Evolutionary conservation across 441 rosid genomes (phyloP), one percentile per base, ranked within the genome.

Genomic region (Corymbia citriodora): DNA sequence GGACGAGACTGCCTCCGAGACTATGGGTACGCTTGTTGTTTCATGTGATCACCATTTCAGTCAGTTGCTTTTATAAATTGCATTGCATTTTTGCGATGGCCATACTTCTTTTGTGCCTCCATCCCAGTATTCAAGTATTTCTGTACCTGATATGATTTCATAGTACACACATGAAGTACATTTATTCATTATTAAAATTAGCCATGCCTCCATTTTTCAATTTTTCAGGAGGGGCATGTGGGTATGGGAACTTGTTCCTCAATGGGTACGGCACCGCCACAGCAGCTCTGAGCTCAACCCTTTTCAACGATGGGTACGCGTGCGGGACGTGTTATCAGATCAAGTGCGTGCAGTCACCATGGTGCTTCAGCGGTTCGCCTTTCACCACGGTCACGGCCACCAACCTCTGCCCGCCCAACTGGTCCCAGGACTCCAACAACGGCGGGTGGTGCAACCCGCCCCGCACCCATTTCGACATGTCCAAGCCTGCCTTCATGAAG

Each of bases 391-490:
- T 97, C 31, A 95, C 98, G 31, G 98, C 97, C 33, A 96, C 99
- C 48, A 96, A 98, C 90, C 90, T 97, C 23, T 96, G 98, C 95
- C 99, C 98, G 12, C 99, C 99, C 10, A 98, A 96, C 90, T 96
- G 96, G 96, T 90, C 95, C n/a, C 21, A 95, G 92, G 95, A 94
- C 93, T 94, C 98, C 52, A 93, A 98, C 91, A 90, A 92, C 29
- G 99, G 99, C 17, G 97, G 99, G 89, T 97, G 99, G 98, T 97
- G 99, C 93, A 97, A 98, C 92, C 98, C 99, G 88, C 98, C 98
- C 83, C 93, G 96, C 29, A 89, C 81, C 81, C 99, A 98, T 90
- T 97, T 98, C 27, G 98, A 98, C 93, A 91, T 97, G 97, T 92
- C 99, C 91, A 97, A 96, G 93, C 99, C 99, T 10, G 98, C 98